These are phyloP conservation scores for Helianthus tuberosus DNA, from an alignment of 129 eudicot species.

Conservation along the genomic window DNA sequence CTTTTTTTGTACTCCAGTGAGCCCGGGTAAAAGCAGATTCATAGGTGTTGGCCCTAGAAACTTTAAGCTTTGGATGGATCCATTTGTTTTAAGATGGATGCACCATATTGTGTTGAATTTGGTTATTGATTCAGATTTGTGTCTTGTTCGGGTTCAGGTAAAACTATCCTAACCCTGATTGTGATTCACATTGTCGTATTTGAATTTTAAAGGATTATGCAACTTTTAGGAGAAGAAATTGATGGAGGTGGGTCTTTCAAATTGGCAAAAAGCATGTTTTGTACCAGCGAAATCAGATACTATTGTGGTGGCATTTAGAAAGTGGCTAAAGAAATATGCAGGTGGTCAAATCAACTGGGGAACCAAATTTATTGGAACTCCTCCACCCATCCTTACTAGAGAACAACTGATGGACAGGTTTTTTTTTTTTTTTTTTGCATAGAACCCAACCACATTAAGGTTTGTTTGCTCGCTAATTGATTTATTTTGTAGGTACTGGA, in stretches of 20 bases:
- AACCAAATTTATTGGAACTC: not conserved
- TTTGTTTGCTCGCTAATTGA: too few relatives aligned
- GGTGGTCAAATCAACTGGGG: not conserved
- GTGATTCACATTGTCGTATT: not conserved
- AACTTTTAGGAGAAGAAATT: not conserved
- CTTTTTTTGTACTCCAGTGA: not conserved
- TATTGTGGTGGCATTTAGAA: not conserved
- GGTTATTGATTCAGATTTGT: not conserved
- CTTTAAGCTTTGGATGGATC: not conserved
- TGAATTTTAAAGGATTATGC: not conserved
- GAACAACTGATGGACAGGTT: not conserved
- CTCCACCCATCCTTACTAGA: not conserved
- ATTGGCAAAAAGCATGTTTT: not conserved
- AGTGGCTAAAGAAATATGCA: conserved; percentile 1
- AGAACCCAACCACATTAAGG: not conserved
- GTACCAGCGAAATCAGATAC: not conserved
- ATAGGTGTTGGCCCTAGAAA: not conserved
- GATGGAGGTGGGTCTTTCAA: not conserved
- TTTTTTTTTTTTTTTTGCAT: not conserved
- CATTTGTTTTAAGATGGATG: not conserved
- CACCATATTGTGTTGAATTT: not conserved
- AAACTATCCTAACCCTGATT: not conserved
- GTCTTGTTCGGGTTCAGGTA: not conserved
- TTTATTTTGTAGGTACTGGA: too few relatives aligned
- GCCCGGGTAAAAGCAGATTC: not conserved